A percentile compares a stretch with the other conserved stretches of the same genome.
phyloP scores from a whole-genome alignment of 768 basidiomycete genomes.

The Agrocybe pediades region DNA sequence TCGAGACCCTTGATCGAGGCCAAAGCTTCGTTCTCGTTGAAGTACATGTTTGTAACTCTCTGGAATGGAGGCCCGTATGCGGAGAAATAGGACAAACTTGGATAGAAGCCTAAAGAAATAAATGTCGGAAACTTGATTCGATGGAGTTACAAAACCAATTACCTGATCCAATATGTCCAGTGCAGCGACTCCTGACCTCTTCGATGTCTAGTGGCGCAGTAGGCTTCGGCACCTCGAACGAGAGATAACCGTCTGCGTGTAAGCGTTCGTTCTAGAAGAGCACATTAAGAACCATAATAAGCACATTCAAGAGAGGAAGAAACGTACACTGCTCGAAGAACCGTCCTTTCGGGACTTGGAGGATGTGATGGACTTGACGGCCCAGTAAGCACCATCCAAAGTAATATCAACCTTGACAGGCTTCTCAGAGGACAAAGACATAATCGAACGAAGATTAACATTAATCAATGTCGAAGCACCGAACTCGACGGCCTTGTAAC shows the following conservation, averaged over 20 bases:
- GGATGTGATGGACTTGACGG: conserved; percentile 21
- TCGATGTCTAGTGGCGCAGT: conserved; percentile 10
- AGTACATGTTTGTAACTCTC: conserved; percentile 23
- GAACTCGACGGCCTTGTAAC: conserved; percentile 34
- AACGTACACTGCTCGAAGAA: neutral
- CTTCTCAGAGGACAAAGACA: conserved; percentile 19
- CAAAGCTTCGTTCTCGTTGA: conserved; percentile 25
- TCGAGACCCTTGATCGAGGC: conserved; percentile 24
- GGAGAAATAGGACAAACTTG: conserved; percentile 28
- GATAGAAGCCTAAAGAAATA: conserved; percentile 23
- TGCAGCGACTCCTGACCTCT: conserved; percentile 14
- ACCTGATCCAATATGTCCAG: conserved; percentile 9
- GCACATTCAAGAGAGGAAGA: neutral
- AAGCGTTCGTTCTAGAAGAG: conserved; percentile 11
- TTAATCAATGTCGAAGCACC: conserved; percentile 26
- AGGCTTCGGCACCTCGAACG: conserved; percentile 10
- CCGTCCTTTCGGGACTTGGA: conserved; percentile 5
- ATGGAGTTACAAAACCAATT: neutral
- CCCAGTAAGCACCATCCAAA: conserved; percentile 24
- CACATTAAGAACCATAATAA: neutral
- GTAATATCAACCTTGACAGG: conserved; percentile 18
- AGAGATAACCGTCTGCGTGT: conserved; percentile 24
- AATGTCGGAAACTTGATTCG: neutral
- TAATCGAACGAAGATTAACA: conserved; percentile 18
- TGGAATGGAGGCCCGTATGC: conserved; percentile 32